Evolutionary conservation across 805 yeast genomes (phyloP).

Genomic region (Candida caryicola): DNA sequence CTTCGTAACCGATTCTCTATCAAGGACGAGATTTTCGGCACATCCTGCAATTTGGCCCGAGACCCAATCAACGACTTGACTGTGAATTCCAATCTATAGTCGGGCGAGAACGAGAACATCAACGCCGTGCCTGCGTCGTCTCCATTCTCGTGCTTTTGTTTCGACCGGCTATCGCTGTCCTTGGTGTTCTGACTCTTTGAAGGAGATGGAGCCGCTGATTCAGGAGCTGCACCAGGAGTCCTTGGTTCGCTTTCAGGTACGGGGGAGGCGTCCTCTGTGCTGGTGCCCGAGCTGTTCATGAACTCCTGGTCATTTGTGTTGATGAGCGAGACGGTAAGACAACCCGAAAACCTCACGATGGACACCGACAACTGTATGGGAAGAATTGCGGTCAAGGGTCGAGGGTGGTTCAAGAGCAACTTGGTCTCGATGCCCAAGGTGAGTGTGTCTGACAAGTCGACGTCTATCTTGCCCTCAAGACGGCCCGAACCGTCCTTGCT

Average conservation of each 20-base stretch:
- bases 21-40: constrained; percentile 84
- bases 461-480: constrained; percentile 85
- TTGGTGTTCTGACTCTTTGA: background rate
- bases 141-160: constrained; percentile 7
- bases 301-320: constrained; percentile 41
- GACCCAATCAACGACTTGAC: constrained; percentile 91
- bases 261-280: constrained; percentile 19
- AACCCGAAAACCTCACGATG: constrained; percentile 86
- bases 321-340: constrained; percentile 73
- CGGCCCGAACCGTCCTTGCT: constrained; percentile 52
- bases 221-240: background rate
- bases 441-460: constrained; percentile 81
- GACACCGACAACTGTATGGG: constrained; percentile 87
- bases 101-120: constrained; percentile 88
- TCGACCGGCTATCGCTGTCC: background rate
- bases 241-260: constrained; percentile 11
- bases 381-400: constrained; percentile 77
- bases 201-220: constrained; percentile 2
- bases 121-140: constrained; percentile 57
- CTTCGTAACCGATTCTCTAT: constrained; percentile 78
- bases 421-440: constrained; percentile 84
- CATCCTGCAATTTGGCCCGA: constrained; percentile 84
- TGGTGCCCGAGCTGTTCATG: constrained; percentile 7
- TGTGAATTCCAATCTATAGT: constrained; percentile 83
- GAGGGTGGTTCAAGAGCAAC: constrained; percentile 75